Conservation (phyloP, 345 rosid genomes). For the Iberis pinnata region DNA sequence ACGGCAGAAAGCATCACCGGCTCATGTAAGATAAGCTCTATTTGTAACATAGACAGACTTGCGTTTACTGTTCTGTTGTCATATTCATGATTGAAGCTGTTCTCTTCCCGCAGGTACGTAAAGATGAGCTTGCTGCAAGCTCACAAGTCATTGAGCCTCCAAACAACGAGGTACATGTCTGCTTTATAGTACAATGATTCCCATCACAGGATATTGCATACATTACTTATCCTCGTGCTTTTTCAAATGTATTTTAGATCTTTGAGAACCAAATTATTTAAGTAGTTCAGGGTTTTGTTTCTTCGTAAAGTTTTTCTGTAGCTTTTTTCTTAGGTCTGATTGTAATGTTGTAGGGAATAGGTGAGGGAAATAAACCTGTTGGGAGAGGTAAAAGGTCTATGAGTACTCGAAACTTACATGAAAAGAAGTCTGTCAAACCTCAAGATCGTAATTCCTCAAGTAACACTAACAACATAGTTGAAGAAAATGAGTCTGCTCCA, state of each 20-base stretch:
- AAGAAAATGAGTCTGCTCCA: slow-evolving; percentile 41
- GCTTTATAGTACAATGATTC: slow-evolving; percentile 2
- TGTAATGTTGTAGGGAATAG: slow-evolving; percentile 35
- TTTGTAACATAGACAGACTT: slow-evolving; percentile 9
- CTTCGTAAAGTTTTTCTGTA: slow-evolving; percentile 5
- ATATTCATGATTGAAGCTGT: slow-evolving; percentile 30
- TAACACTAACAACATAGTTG: slow-evolving; percentile 42
- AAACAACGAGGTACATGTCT: slow-evolving; percentile 40
- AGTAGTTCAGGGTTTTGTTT: neutral
- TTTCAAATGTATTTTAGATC: slow-evolving; percentile 9
- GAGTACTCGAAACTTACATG: slow-evolving; percentile 38
- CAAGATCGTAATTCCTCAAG: slow-evolving; percentile 40
- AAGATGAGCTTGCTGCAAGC: slow-evolving; percentile 39
- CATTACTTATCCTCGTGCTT: slow-evolving; percentile 4
- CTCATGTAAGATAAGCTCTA: slow-evolving; percentile 41
- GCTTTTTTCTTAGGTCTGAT: slow-evolving; percentile 14
- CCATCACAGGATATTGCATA: slow-evolving; percentile 2
- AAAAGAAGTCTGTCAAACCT: slow-evolving; percentile 44
- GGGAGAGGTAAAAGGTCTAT: slow-evolving; percentile 43
- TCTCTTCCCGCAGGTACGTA: slow-evolving; percentile 40
- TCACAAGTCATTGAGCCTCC: slow-evolving; percentile 37
- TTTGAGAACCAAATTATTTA: slow-evolving; percentile 1
- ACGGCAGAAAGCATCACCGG: slow-evolving; percentile 51
- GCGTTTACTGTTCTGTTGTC: slow-evolving; percentile 15
- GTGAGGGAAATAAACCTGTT: slow-evolving; percentile 34